Base-by-base conservation (phyloP, 2,329 filamentous ascomycete species). In the Xylaria sp. region DNA sequence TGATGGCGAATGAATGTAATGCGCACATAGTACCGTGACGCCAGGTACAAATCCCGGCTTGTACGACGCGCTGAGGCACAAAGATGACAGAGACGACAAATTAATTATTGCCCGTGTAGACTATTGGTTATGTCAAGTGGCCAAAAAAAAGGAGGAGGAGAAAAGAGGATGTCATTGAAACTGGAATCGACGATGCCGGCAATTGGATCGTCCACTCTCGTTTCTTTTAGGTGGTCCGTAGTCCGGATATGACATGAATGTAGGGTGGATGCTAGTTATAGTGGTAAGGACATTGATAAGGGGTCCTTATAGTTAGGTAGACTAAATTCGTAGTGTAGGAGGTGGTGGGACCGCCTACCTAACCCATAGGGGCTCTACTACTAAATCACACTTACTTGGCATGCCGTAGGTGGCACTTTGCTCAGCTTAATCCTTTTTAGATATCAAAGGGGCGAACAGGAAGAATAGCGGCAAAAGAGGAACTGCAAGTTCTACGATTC, bases 1-100 rank as follows among this genome's bases (percentile, higher is more conserved):
- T 43, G 20, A 58, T 28, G 50, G 56, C 39, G 77, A 85, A 84
- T 84, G 85, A 87, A 78, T 77, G 85, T 78, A 87, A 87, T 81
- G 76, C 84, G 85, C 78, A 86, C 83, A 69, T 76, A 86, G 81
- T 83, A 83, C 84, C 84, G 45, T 25, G 48, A 45, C 46, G 32
- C 20, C 41, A 41, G 43, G 32, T 52, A 48, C 23, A 58, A 15
- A 48, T 36, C 48, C 20, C 41, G 30, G 60, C 65, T 63, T 46
- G 45, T 32, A 60, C 52, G 32, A 34, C 55, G 61, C 58, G 58
- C 25, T 25, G 20, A 62, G 36, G 41, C 34, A 15, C 18, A 48
- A 23, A 41, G 45, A 28, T 34, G 23, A n/a, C 18, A 56, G 55
- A 58, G 23, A n/a, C 28, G 34, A 36, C 32, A 20, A 20, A 45